These are phyloP conservation scores for Ogataea minuta DNA, from an alignment of 805 yeast genomes.

Conservation along the genomic window DNA sequence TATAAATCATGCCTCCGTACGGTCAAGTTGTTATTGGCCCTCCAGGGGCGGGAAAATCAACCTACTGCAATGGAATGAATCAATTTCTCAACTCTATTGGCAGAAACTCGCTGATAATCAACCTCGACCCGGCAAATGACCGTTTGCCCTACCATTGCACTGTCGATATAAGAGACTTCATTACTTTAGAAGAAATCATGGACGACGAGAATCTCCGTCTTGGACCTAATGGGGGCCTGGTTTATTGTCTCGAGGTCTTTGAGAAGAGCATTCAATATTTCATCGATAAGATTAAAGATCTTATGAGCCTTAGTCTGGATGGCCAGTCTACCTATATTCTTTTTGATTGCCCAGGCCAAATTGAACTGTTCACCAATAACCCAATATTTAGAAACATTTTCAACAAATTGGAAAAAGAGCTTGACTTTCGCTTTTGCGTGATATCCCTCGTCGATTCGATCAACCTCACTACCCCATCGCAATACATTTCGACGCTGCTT, in stretches of 20 bases:
- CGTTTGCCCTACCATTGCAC: slow-evolving; percentile 52
- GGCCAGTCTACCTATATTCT: slow-evolving; percentile 56
- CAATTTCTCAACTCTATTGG: slow-evolving; percentile 96
- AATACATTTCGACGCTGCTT: slow-evolving; percentile 77
- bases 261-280: slow-evolving; percentile 60
- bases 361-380: slow-evolving; percentile 90
- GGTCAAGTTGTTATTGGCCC: slow-evolving; percentile 97
- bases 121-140: slow-evolving; percentile 83
- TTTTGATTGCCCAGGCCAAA: slow-evolving; percentile 95
- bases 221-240: slow-evolving; percentile 82
- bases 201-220: slow-evolving; percentile 44
- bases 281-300: slow-evolving; percentile 50
- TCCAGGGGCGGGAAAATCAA: slow-evolving; percentile 96
- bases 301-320: slow-evolving; percentile 46
- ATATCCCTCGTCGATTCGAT: slow-evolving; percentile 83
- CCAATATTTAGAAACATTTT: slow-evolving; percentile 69
- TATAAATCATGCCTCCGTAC: slow-evolving; percentile 48
- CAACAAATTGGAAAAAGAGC: slow-evolving; percentile 55
- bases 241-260: slow-evolving; percentile 75
- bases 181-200: slow-evolving; percentile 61
- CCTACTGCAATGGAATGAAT: slow-evolving; percentile 88
- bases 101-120: slow-evolving; percentile 76
- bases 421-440: slow-evolving; percentile 76
- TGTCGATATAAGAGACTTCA: slow-evolving; percentile 54
- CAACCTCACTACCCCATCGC: slow-evolving; percentile 82